These are phyloP conservation scores for Trichoderma asperellum DNA, from an alignment of 2,329 filamentous ascomycete genomes.

Conservation along the genomic window DNA sequence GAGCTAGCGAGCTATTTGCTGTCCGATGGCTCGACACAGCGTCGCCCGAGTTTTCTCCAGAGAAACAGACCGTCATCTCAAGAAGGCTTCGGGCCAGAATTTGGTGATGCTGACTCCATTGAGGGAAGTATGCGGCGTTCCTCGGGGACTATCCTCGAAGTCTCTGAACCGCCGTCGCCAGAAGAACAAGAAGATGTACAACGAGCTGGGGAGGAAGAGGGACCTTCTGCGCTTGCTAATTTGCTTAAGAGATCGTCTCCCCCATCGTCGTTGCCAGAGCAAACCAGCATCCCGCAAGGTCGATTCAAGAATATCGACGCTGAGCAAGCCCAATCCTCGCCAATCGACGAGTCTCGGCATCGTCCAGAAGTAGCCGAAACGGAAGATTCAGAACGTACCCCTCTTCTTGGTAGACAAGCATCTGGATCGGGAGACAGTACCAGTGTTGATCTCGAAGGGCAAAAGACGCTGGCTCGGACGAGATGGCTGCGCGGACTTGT, in stretches of 20 bases:
- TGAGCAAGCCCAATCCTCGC: conserved; percentile 5
- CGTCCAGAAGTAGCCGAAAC: conserved; percentile 25
- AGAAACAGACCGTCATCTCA: conserved; percentile 39
- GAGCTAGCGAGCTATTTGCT: conserved; percentile 84
- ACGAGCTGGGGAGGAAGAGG: conserved; percentile 32
- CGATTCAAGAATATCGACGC: background rate
- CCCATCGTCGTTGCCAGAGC: conserved; percentile 43
- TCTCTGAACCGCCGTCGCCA: conserved; percentile 53
- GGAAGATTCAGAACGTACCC: conserved; percentile 50
- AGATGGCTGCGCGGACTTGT: conserved; percentile 44
- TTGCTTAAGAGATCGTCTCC: conserved; percentile 57
- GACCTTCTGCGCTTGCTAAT: conserved; percentile 52
- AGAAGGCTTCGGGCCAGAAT: conserved; percentile 36
- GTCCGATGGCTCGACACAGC: conserved; percentile 59
- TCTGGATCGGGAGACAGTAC: conserved; percentile 34
- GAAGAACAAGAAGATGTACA: conserved; percentile 31
- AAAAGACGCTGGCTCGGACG: conserved; percentile 45
- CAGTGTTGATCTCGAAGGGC: conserved; percentile 54
- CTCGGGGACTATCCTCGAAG: conserved; percentile 60
- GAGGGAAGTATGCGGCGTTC: conserved; percentile 41
- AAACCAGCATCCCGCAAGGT: conserved; percentile 26
- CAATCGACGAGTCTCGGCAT: conserved; percentile 26
- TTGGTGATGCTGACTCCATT: conserved; percentile 32
- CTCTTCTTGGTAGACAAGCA: conserved; percentile 48
- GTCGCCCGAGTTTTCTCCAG: conserved; percentile 53